phyloP scores from a whole-genome alignment of 1,284 basidiomycete genomes.

The Pascua sp. region DNA sequence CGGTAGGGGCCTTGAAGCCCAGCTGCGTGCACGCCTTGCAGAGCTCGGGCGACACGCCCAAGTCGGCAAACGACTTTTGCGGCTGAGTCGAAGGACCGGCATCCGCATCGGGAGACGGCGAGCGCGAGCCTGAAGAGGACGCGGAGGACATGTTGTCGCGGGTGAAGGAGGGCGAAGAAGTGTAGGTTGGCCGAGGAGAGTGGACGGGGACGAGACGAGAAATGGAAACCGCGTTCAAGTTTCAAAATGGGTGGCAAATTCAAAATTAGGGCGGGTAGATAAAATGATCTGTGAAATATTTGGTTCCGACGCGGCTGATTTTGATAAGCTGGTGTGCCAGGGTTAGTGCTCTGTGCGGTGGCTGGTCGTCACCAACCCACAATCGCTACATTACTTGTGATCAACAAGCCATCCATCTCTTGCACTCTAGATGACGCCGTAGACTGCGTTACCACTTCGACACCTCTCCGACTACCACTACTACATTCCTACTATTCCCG shows the following conservation, averaged over 20 bases:
- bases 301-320: constrained; percentile 9
- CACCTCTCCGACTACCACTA: no score
- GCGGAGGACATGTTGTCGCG: constrained; percentile 14
- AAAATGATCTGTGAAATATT: constrained; percentile 4
- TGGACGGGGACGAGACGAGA: neutral
- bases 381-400: neutral
- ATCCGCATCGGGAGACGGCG: constrained; percentile 12
- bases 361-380: no score
- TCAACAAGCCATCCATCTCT: neutral
- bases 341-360: neutral
- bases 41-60: constrained; percentile 86
- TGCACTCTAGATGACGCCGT: no score
- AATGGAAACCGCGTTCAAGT: neutral
- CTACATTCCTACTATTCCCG: neutral
- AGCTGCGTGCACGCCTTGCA: constrained; percentile 80
- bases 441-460: no score
- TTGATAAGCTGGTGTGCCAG: constrained; percentile 1
- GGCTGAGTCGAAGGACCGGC: constrained; percentile 10
- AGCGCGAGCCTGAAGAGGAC: constrained; percentile 19
- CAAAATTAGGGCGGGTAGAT: neutral
- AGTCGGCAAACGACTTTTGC: constrained; percentile 53
- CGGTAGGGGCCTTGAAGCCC: constrained; percentile 81
- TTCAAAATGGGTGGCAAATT: neutral
- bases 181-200: no score
- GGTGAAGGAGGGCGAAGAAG: neutral